phyloP scores from a whole-genome alignment of 1,284 basidiomycete species.

The Ustilago nuda region DNA sequence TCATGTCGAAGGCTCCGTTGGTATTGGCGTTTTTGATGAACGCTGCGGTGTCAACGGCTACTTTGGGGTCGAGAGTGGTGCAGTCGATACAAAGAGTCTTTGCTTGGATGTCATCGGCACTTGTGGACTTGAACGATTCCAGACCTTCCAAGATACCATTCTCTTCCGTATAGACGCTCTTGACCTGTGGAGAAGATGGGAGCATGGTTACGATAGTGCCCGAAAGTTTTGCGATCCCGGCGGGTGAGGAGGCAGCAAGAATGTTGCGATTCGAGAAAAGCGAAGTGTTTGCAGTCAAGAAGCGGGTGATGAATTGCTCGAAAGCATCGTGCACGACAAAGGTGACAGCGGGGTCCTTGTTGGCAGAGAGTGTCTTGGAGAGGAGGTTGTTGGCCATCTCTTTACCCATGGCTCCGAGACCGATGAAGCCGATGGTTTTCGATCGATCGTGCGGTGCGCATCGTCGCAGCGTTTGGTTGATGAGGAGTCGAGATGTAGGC shows the following conservation, averaged over 20 bases:
- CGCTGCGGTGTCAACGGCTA: slow-evolving; percentile 77
- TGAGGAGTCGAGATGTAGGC: slow-evolving; percentile 21
- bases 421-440: slow-evolving; percentile 66
- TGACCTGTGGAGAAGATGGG: slow-evolving; percentile 84
- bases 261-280: slow-evolving; percentile 62
- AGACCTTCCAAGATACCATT: slow-evolving; percentile 70
- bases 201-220: slow-evolving; percentile 84
- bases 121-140: slow-evolving; percentile 19
- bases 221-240: slow-evolving; percentile 72
- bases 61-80: slow-evolving; percentile 83
- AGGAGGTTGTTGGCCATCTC: slow-evolving; percentile 63
- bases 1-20: slow-evolving; percentile 72
- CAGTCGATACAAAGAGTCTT: slow-evolving; percentile 83
- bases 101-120: slow-evolving; percentile 18
- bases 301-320: slow-evolving; percentile 61
- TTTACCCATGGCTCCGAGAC: slow-evolving; percentile 64
- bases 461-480: slow-evolving; percentile 31
- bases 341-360: slow-evolving; percentile 39
- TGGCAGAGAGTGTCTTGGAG: slow-evolving; percentile 53
- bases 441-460: slow-evolving; percentile 44
- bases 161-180: slow-evolving; percentile 76
- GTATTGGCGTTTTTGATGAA: slow-evolving; percentile 73
- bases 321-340: slow-evolving; percentile 60
- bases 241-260: slow-evolving; percentile 64
- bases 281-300: slow-evolving; percentile 56